Conservation (phyloP, 352 stramenopile genomes). For the Pythium biforme region DNA sequence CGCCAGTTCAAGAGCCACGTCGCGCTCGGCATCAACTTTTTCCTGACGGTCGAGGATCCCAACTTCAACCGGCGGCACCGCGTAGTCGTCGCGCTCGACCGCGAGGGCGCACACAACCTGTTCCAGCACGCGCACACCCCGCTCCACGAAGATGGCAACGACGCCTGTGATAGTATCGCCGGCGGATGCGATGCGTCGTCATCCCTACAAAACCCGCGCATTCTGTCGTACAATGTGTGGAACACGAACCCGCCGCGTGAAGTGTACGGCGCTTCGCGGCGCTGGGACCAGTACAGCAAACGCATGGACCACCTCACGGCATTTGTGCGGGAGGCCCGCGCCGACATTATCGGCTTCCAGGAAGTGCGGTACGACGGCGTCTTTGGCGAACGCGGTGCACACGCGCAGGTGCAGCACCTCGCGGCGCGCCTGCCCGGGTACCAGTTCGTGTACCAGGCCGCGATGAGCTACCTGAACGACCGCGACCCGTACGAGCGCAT, state of each 20-base stretch:
- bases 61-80: slow-evolving; percentile 54
- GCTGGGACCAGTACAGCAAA: slow-evolving; percentile 76
- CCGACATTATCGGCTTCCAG: slow-evolving; percentile 84
- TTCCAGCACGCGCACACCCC: slow-evolving; percentile 66
- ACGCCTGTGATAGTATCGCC: background rate
- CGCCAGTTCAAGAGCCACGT: slow-evolving; percentile 64
- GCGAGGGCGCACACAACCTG: slow-evolving; percentile 64
- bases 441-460: slow-evolving; percentile 85
- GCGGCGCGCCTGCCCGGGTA: slow-evolving; percentile 55
- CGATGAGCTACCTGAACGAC: slow-evolving; percentile 82
- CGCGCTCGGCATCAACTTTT: slow-evolving; percentile 67
- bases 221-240: slow-evolving; percentile 89
- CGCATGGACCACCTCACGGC: slow-evolving; percentile 69
- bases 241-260: slow-evolving; percentile 83
- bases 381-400: slow-evolving; percentile 58
- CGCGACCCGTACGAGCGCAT: slow-evolving; percentile 65
- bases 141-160: slow-evolving; percentile 13
- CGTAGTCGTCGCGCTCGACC: slow-evolving; percentile 67
- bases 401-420: slow-evolving; percentile 81
- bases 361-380: slow-evolving; percentile 83
- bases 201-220: slow-evolving; percentile 59
- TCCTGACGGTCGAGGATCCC: slow-evolving; percentile 62
- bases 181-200: background rate
- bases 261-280: slow-evolving; percentile 51
- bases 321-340: slow-evolving; percentile 46